phyloP scores from a whole-genome alignment of 1,284 basidiomycete genomes.

The Sporisorium iseilematis-ciliati region DNA sequence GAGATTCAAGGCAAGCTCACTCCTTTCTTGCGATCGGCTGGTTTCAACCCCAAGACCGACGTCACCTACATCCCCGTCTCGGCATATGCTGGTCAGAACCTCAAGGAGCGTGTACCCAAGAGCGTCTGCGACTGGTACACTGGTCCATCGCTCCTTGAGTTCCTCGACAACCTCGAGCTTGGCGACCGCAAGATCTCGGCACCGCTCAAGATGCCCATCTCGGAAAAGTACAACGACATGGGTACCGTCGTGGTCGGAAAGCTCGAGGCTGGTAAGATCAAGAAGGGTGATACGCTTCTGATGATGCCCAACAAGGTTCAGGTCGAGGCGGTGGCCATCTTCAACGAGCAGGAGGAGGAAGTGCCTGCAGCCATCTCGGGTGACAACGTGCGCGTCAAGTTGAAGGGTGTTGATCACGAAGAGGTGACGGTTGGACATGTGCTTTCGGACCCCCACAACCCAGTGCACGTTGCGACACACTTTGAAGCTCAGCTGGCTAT shows the following conservation, averaged over 20 bases:
- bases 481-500: slow-evolving; percentile 70
- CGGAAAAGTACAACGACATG: slow-evolving; percentile 70
- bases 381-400: slow-evolving; percentile 69
- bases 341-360: slow-evolving; percentile 68
- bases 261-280: slow-evolving; percentile 67
- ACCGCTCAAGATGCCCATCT: slow-evolving; percentile 69
- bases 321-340: slow-evolving; percentile 65
- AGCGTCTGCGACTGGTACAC: slow-evolving; percentile 64
- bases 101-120: slow-evolving; percentile 65
- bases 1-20: slow-evolving; percentile 67
- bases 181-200: slow-evolving; percentile 67
- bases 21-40: slow-evolving; percentile 63
- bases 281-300: slow-evolving; percentile 62
- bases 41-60: slow-evolving; percentile 70
- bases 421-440: slow-evolving; percentile 66
- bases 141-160: slow-evolving; percentile 63
- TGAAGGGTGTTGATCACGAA: slow-evolving; percentile 68
- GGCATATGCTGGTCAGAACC: slow-evolving; percentile 67
- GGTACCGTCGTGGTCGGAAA: slow-evolving; percentile 69
- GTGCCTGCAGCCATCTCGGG: slow-evolving; percentile 69
- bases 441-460: slow-evolving; percentile 61
- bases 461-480: slow-evolving; percentile 65
- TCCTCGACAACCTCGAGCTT: slow-evolving; percentile 62
- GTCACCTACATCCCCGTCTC: slow-evolving; percentile 68
- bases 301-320: slow-evolving; percentile 66